These are phyloP conservation scores for Kalmusia sp. DNA, from an alignment of 2,329 filamentous ascomycete genomes.

Conservation along the genomic window DNA sequence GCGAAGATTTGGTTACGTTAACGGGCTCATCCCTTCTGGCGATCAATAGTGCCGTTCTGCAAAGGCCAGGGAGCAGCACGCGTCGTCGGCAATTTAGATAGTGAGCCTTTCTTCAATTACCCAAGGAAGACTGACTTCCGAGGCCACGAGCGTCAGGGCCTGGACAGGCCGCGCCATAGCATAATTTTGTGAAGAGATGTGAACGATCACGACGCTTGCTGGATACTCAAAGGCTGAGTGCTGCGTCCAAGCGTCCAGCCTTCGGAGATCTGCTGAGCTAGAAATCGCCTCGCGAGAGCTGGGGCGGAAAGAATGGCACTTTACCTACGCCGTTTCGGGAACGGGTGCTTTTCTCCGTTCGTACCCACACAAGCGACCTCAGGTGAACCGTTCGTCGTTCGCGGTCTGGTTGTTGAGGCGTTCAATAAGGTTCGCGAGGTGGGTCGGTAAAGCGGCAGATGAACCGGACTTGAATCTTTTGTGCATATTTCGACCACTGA, in stretches of 20 bases:
- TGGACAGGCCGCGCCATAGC: constrained; percentile 21
- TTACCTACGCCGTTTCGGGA: constrained; percentile 23
- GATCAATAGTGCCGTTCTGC: constrained; percentile 23
- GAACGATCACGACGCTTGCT: constrained; percentile 16
- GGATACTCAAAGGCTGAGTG: constrained; percentile 13
- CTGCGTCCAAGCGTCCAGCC: constrained; percentile 4
- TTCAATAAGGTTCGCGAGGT: constrained; percentile 17
- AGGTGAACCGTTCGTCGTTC: constrained; percentile 19
- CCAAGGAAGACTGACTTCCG: constrained; percentile 28
- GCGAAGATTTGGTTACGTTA: constrained; percentile 18
- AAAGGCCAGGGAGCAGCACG: constrained; percentile 13
- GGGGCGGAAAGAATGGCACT: constrained; percentile 18
- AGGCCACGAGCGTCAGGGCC: constrained; percentile 17
- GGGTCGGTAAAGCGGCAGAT: constrained; percentile 26
- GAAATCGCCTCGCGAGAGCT: constrained; percentile 19
- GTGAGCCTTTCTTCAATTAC: constrained; percentile 20
- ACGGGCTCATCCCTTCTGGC: constrained; percentile 27
- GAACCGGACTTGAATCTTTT: constrained; percentile 19
- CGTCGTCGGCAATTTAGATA: constrained; percentile 14
- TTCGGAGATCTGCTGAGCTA: constrained; percentile 17
- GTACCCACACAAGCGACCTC: constrained; percentile 21
- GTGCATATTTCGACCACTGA: constrained; percentile 18
- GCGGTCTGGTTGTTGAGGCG: constrained; percentile 12
- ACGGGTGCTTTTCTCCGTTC: constrained; percentile 30
- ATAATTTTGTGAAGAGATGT: constrained; percentile 31